A percentile compares a stretch with the other conserved stretches of the same genome.
These are phyloP conservation scores for Coemansia sp. DNA, from an alignment of 371 early-diverging fungal species.

Conservation along the genomic window DNA sequence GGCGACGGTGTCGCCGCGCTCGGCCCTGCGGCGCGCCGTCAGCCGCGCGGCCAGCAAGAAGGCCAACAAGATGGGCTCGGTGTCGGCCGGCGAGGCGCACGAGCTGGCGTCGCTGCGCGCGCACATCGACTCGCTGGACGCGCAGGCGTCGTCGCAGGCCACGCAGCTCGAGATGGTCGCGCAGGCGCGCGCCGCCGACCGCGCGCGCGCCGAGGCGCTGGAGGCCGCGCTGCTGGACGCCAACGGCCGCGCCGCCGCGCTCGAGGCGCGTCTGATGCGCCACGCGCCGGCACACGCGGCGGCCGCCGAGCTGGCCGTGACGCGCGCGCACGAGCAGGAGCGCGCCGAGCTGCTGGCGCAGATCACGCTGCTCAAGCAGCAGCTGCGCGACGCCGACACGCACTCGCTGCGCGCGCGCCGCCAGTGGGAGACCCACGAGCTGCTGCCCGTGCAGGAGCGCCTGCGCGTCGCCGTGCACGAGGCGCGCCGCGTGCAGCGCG, in stretches of 20 bases:
- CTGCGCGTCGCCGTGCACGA: constrained; percentile 23
- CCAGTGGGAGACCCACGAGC: constrained; percentile 43
- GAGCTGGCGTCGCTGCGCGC: constrained; percentile 23
- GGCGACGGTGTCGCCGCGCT: constrained; percentile 42
- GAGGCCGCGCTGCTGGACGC: constrained; percentile 79
- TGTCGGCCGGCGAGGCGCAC: constrained; percentile 40
- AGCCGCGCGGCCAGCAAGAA: constrained; percentile 44
- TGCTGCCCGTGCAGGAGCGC: constrained; percentile 42
- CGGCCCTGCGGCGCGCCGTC: constrained; percentile 38
- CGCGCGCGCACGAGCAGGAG: constrained; percentile 36
- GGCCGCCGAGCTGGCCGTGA: constrained; percentile 26
- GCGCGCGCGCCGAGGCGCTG: constrained; percentile 52
- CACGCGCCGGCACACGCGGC: constrained; percentile 7
- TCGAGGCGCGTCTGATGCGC: constrained; percentile 22
- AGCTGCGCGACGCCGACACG: constrained; percentile 36
- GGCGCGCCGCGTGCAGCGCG: neutral
- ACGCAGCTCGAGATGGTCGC: constrained; percentile 66
- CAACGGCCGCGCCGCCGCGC: constrained; percentile 53
- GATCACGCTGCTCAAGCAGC: constrained; percentile 26
- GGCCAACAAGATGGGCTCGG: constrained; percentile 44
- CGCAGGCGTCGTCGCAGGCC: constrained; percentile 22
- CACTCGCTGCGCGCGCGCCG: constrained; percentile 32
- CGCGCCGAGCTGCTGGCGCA: constrained; percentile 38
- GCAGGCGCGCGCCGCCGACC: constrained; percentile 68
- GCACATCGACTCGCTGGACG: constrained; percentile 14